Evolutionary conservation across 768 basidiomycete genomes (phyloP).

Genomic region (Crepidotus variabilis): DNA sequence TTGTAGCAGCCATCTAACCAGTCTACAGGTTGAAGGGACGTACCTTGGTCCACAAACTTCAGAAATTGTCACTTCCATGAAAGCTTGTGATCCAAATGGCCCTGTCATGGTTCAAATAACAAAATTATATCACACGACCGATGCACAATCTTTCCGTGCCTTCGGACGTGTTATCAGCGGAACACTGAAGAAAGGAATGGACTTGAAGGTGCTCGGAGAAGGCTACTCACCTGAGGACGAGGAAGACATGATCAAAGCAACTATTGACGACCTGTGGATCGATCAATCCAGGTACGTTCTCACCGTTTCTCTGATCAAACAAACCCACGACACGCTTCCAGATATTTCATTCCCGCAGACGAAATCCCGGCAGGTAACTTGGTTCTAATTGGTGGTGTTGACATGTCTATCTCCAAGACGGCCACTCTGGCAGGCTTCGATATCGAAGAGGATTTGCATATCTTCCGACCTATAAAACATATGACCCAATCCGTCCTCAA

Average conservation of each 20-base stretch:
- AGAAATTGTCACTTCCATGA: conserved; percentile 75
- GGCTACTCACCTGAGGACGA: conserved; percentile 99
- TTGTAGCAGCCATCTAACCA: neutral
- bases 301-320: neutral
- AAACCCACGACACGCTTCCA: conserved; percentile 26
- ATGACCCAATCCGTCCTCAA: conserved; percentile 97
- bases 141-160: conserved; percentile 94
- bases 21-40: conserved; percentile 65
- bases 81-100: conserved; percentile 75
- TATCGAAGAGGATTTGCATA: conserved; percentile 84
- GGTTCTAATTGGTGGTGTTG: conserved; percentile 89
- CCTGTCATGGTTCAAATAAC: conserved; percentile 92
- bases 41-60: conserved; percentile 89
- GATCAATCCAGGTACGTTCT: conserved; percentile 75
- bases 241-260: conserved; percentile 91
- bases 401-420: conserved; percentile 91
- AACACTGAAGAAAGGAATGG: conserved; percentile 76
- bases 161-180: conserved; percentile 95
- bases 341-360: conserved; percentile 88
- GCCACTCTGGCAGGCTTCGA: conserved; percentile 78
- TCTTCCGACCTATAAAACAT: conserved; percentile 95
- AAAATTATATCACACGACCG: conserved; percentile 94
- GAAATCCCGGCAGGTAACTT: conserved; percentile 91
- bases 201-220: conserved; percentile 95
- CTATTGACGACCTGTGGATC: conserved; percentile 87